A percentile compares a stretch with the other conserved stretches of the same genome.
These are phyloP conservation scores for Agaricus bisporus DNA, from an alignment of 768 basidiomycete species.

Conservation along the genomic window DNA sequence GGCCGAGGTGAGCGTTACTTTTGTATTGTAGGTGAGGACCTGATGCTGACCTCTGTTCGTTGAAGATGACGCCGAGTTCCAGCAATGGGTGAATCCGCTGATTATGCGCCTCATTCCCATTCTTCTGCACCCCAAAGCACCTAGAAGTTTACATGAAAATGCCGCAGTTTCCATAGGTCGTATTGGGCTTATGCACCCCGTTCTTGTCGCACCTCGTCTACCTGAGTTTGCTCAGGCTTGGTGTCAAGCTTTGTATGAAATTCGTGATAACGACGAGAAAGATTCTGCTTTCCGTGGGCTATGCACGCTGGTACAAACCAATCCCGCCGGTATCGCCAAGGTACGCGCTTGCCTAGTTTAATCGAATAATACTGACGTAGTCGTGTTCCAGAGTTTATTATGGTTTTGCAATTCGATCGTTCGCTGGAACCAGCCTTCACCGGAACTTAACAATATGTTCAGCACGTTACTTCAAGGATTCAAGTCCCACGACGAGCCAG, in stretches of 20 bases:
- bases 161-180: constrained; percentile 98
- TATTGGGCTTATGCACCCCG: constrained; percentile 89
- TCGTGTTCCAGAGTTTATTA: constrained; percentile 62
- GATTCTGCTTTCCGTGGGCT: constrained; percentile 98
- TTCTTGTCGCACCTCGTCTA: constrained; percentile 82
- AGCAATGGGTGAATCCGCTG: constrained; percentile 84
- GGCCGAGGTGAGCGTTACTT: constrained; percentile 53
- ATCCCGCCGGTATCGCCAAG: constrained; percentile 91
- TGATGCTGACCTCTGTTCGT: neutral
- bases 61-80: constrained; percentile 78
- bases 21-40: neutral
- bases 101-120: constrained; percentile 90
- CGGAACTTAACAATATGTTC: constrained; percentile 93
- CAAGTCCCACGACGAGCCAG: constrained; percentile 79
- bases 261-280: constrained; percentile 99
- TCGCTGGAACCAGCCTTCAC: constrained; percentile 89
- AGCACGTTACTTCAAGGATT: constrained; percentile 82
- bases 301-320: constrained; percentile 91
- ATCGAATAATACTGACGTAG: neutral
- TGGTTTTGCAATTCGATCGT: constrained; percentile 99
- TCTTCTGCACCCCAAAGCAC: constrained; percentile 86
- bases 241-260: constrained; percentile 97
- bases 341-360: constrained; percentile 34
- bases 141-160: constrained; percentile 93
- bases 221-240: constrained; percentile 90